Conservation (phyloP, 768 basidiomycete species). For the Mycena polygramma region DNA sequence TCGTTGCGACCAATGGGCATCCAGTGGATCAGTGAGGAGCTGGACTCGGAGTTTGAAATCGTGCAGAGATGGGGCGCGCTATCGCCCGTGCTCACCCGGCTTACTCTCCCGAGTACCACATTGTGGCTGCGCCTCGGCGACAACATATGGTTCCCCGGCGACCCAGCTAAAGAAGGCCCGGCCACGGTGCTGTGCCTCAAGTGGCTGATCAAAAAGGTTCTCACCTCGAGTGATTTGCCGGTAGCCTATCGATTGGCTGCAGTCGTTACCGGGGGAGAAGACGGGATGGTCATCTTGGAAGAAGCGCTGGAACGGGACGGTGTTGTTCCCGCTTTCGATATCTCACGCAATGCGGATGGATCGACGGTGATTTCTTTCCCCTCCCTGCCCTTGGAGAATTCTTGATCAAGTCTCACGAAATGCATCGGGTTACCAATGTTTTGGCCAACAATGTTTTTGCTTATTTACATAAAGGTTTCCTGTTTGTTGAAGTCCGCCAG, state of each 20-base stretch:
- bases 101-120: background rate
- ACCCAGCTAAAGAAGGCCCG: background rate
- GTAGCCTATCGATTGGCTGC: background rate
- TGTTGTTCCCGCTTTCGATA: background rate
- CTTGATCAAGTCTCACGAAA: too few relatives aligned
- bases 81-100: background rate
- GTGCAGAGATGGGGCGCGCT: background rate
- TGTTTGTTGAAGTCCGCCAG: too few relatives aligned
- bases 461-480: too few relatives aligned
- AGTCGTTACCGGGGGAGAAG: background rate
- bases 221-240: background rate
- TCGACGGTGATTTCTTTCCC: background rate
- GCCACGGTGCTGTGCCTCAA: background rate
- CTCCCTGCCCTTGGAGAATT: background rate
- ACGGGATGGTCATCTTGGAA: background rate
- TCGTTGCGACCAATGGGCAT: background rate
- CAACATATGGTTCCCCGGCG: background rate
- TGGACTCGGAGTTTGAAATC: background rate
- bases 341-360: background rate
- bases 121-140: background rate
- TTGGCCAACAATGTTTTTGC: too few relatives aligned
- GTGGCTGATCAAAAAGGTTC: background rate
- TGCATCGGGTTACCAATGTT: too few relatives aligned
- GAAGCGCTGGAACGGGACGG: background rate
- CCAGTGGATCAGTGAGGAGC: background rate